Evolutionary conservation across 208 protist species (phyloP).

Genomic region (Leishmania tarentolae): DNA sequence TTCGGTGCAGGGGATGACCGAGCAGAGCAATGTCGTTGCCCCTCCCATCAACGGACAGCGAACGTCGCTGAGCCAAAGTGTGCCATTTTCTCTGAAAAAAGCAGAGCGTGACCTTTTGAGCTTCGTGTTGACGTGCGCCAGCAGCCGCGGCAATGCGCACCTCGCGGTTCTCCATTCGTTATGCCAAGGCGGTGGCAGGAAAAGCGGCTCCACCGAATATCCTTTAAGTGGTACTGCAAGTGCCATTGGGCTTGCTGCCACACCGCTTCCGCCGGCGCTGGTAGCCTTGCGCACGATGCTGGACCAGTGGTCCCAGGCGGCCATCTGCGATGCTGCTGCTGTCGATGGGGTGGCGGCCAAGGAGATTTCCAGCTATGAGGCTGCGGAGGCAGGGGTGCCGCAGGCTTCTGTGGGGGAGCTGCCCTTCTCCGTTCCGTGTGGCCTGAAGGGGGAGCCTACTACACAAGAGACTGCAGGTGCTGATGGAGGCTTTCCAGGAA

Average conservation of each 20-base stretch:
- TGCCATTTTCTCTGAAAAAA: not conserved
- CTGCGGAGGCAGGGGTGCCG: not conserved
- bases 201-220: not conserved
- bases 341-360: not conserved
- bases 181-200: not conserved
- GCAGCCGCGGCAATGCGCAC: not conserved
- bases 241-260: not conserved
- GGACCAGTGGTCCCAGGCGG: not conserved
- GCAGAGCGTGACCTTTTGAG: slow-evolving; percentile 23
- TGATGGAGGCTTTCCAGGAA: not conserved
- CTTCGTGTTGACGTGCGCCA: slow-evolving; percentile 30
- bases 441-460: not conserved
- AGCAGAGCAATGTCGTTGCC: too few relatives aligned
- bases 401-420: not conserved
- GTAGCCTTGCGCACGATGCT: slow-evolving; percentile 7
- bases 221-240: not conserved
- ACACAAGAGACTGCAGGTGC: not conserved
- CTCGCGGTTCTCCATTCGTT: slow-evolving; percentile 4
- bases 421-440: not conserved
- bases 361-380: not conserved
- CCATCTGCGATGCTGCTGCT: not conserved
- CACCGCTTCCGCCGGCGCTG: slow-evolving; percentile 5
- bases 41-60: not conserved
- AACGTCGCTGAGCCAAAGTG: not conserved
- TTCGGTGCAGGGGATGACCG: not conserved